phyloP scores from a whole-genome alignment of 2,329 filamentous ascomycete genomes.

The Lachnellula suecica region DNA sequence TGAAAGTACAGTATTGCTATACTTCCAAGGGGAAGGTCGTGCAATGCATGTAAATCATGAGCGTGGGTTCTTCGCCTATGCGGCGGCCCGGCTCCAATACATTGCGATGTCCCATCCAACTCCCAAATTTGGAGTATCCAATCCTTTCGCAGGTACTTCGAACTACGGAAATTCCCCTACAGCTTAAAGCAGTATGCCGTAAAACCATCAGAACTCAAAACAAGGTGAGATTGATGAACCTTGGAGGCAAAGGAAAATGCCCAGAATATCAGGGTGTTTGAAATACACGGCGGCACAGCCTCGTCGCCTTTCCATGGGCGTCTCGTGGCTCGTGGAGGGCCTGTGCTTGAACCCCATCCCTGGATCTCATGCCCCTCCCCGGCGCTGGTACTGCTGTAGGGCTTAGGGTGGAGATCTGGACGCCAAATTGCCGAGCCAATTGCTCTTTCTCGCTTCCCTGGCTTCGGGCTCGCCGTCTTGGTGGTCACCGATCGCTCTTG shows the following conservation, averaged over 20 bases:
- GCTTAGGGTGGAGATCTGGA: constrained; percentile 12
- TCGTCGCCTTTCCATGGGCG: neutral
- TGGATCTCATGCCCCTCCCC: neutral
- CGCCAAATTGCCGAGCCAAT: constrained; percentile 8
- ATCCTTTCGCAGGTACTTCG: neutral
- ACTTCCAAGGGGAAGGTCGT: neutral
- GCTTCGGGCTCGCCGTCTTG: constrained; percentile 13
- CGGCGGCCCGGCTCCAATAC: neutral
- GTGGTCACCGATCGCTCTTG: constrained; percentile 6
- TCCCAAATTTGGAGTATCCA: neutral
- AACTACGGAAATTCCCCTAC: too few species aligned
- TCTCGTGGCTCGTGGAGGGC: constrained; percentile 5
- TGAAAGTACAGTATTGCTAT: neutral
- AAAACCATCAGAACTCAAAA: constrained; percentile 15
- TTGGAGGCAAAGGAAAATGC: neutral
- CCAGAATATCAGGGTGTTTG: neutral
- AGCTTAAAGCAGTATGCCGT: neutral
- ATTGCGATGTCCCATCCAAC: neutral
- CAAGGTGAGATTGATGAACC: neutral
- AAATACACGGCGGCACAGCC: constrained; percentile 4
- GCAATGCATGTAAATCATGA: neutral
- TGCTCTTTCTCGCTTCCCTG: neutral
- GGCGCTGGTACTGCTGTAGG: constrained; percentile 6
- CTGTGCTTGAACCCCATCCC: constrained; percentile 1
- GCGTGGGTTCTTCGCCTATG: neutral